Evolutionary conservation across 805 yeast genomes (phyloP), one percentile per base, ranked within the genome.

Genomic region (Schwanniomyces pseudopolymorphus): DNA sequence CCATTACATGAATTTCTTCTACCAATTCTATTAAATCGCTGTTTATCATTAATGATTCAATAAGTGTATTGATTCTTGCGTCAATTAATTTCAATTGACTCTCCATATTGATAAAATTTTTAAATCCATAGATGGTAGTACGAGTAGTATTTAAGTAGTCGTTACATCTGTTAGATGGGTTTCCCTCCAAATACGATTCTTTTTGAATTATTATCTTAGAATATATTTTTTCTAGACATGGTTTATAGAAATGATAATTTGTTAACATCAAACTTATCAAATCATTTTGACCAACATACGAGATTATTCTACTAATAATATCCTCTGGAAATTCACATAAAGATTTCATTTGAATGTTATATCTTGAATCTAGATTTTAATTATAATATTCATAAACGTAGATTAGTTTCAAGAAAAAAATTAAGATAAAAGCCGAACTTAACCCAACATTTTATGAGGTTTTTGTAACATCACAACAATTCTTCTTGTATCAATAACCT

Each of bases 231-330:
- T 46, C 39, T 38, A 61, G 43, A 44, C 70, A 66, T 11, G 72
- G 72, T 41, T 59, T 52, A 49, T 70, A 70, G 45, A 67, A 66
- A 25, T 53, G 51, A 50, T 48, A 70, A 53, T 68, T 70, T 22
- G 75, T 67, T 20, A 54, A 54, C 1, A 74, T 61, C 14, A 71
- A 58, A 38, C 61, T 66, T 22, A 66, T 22, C 14, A 68, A 56
- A 39, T 58, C 59, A 41, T 64, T 63, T 46, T 68, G 72, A 5
- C 69, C 67, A 13, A 67, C 55, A 39, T 35, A 47, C 11, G 16
- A 26, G 13, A 44, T 17, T 14, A 47, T 43, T 13, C 37, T 35
- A 16, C 16, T 31, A 31, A 31, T 19, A 31, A 37, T 37, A 22
- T 28, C 35, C 16, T 28, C 16, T 8, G 46, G 44, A 5, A 47